phyloP scores from a whole-genome alignment of 2,329 filamentous ascomycete species.

The Xylariaceae sp. region DNA sequence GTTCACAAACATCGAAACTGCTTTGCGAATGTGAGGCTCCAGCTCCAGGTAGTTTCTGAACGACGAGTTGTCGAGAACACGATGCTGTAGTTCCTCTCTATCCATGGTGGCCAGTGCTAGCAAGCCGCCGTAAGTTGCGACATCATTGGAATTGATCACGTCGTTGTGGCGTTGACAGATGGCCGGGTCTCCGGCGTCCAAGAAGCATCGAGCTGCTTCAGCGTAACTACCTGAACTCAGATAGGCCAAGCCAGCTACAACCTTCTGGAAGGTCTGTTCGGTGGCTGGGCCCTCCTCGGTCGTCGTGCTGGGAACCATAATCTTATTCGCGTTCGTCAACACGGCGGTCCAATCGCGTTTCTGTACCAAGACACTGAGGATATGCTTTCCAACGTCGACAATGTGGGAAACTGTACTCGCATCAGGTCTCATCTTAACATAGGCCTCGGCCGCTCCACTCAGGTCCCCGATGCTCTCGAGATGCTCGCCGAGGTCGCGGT shows the following conservation, averaged over 20 bases:
- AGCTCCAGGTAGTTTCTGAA: conserved; percentile 89
- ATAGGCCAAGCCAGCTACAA: conserved; percentile 46
- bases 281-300: conserved; percentile 41
- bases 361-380: conserved; percentile 70
- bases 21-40: conserved; percentile 89
- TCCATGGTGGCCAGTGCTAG: conserved; percentile 88
- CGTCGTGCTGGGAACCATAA: conserved; percentile 44
- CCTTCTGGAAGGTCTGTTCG: conserved; percentile 46
- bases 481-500: conserved; percentile 85
- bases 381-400: conserved; percentile 71
- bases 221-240: conserved; percentile 42
- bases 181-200: conserved; percentile 51
- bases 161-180: conserved; percentile 57
- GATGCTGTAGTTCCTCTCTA: conserved; percentile 64
- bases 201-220: conserved; percentile 67
- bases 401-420: conserved; percentile 80
- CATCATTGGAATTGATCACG: conserved; percentile 75
- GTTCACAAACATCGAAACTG: conserved; percentile 82
- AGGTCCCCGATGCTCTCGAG: conserved; percentile 74
- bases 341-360: conserved; percentile 72
- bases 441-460: conserved; percentile 66
- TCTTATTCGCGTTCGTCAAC: conserved; percentile 55
- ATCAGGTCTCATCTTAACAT: conserved; percentile 81
- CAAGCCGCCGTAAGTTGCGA: conserved; percentile 87
- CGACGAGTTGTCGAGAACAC: conserved; percentile 70